phyloP scores from a whole-genome alignment of 1,284 basidiomycete genomes.

The Cronartium quercuum region DNA sequence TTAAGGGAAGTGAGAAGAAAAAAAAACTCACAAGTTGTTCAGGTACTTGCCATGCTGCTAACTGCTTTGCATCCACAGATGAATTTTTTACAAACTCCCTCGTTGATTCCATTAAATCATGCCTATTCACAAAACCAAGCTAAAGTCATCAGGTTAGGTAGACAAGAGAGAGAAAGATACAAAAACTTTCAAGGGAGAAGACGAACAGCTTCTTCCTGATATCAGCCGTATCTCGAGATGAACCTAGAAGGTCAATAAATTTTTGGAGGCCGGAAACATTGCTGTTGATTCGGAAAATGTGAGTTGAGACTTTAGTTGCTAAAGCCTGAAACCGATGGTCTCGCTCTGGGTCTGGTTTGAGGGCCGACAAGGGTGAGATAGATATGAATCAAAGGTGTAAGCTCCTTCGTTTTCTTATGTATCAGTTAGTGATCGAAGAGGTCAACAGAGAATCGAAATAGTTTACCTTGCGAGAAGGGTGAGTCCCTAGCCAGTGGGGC shows the following conservation, averaged over 20 bases:
- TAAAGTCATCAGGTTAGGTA: conserved; percentile 9
- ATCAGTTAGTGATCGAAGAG: no score
- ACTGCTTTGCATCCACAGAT: conserved; percentile 75
- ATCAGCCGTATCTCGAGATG: conserved; percentile 64
- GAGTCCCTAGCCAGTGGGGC: conserved; percentile 28
- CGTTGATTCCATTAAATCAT: conserved; percentile 85
- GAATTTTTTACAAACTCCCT: conserved; percentile 88
- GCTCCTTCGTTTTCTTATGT: no score
- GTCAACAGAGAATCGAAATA: no score
- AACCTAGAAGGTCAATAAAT: conserved; percentile 83
- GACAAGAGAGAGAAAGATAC: not conserved
- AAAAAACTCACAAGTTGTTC: conserved; percentile 12
- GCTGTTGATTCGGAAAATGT: conserved; percentile 97
- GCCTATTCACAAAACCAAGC: conserved; percentile 45
- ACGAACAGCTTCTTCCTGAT: conserved; percentile 70
- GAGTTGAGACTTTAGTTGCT: conserved; percentile 79
- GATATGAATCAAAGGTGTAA: no score
- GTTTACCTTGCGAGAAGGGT: conserved; percentile 6
- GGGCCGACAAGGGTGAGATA: no score
- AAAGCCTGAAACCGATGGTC: conserved; percentile 60
- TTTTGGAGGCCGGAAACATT: conserved; percentile 93
- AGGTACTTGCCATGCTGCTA: conserved; percentile 29
- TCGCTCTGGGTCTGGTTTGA: not conserved
- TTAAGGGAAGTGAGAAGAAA: not conserved
- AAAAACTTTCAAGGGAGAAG: not conserved